phyloP scores from a whole-genome alignment of 176 grass and related monocot species.

The Calamus simplicifolius region DNA sequence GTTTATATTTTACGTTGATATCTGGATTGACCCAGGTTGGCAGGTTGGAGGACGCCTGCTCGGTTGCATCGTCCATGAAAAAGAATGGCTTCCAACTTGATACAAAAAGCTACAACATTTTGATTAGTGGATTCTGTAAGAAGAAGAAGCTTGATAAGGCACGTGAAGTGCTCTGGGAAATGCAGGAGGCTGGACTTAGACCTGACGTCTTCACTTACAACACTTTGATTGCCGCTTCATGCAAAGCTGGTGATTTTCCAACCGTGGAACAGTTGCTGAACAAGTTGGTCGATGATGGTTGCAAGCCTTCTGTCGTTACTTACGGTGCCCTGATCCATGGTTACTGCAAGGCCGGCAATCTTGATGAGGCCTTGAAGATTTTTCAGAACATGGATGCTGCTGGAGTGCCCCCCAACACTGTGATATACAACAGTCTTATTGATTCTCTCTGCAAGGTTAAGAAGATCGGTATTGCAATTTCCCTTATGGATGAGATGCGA shows the following conservation, averaged over 20 bases:
- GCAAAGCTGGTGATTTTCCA: conserved; percentile 52
- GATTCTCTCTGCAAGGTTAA: conserved; percentile 41
- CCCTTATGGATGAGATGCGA: conserved; percentile 52
- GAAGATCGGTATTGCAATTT: conserved; percentile 28
- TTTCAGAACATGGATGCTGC: conserved; percentile 47
- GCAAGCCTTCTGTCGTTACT: conserved; percentile 49
- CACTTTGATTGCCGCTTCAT: conserved; percentile 48
- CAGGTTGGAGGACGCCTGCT: conserved; percentile 49
- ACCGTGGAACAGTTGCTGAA: conserved; percentile 33
- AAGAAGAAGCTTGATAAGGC: conserved; percentile 53
- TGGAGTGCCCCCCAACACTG: conserved; percentile 32
- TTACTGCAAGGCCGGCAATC: conserved; percentile 62
- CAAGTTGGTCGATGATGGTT: conserved; percentile 55
- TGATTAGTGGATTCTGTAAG: conserved; percentile 64
- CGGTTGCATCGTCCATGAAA: conserved; percentile 34
- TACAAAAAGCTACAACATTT: conserved; percentile 54
- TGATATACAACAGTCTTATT: conserved; percentile 69
- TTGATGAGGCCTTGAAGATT: conserved; percentile 50
- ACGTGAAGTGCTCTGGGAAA: conserved; percentile 32
- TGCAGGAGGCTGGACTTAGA: conserved; percentile 37
- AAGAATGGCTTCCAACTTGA: conserved; percentile 59
- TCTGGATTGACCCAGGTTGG: conserved; percentile 59
- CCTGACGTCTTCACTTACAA: conserved; percentile 70
- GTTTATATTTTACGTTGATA: conserved; percentile 62
- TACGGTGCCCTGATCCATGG: conserved; percentile 71